Evolutionary conservation across 2,329 filamentous ascomycete species (phyloP).

Genomic region (Diplodia corticola): DNA sequence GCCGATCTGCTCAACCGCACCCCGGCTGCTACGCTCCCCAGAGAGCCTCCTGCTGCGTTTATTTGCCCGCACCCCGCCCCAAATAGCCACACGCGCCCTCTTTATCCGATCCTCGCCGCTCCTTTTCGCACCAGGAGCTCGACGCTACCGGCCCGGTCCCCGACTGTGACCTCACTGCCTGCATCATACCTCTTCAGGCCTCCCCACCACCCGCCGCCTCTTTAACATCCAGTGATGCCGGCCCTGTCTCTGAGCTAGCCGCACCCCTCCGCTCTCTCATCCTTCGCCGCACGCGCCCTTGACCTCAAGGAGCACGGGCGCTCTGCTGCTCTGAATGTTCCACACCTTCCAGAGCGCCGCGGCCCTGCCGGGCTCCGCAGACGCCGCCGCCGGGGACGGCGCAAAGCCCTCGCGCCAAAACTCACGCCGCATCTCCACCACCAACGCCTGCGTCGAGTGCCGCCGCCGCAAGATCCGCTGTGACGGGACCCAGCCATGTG

Average conservation of each 20-base stretch:
- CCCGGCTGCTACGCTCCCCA: neutral
- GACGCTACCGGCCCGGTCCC: constrained; percentile 13
- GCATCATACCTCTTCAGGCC: constrained; percentile 3
- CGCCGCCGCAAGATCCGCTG: constrained; percentile 81
- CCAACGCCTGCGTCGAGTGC: constrained; percentile 72
- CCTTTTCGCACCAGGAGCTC: neutral
- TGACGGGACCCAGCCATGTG: constrained; percentile 78
- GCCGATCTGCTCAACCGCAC: constrained; percentile 4
- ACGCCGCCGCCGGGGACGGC: constrained; percentile 11
- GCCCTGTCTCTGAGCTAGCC: neutral
- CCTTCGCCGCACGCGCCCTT: neutral
- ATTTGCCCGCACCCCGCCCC: constrained; percentile 1
- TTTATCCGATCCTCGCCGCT: constrained; percentile 17
- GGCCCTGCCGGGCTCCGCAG: constrained; percentile 2
- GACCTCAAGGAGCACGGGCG: neutral
- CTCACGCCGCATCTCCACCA: constrained; percentile 49
- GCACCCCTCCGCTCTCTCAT: neutral
- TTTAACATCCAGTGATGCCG: constrained; percentile 9
- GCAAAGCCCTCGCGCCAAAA: constrained; percentile 39
- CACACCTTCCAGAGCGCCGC: constrained; percentile 45
- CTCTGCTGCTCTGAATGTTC: constrained; percentile 38
- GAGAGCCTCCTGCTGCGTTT: neutral
- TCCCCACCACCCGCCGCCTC: neutral
- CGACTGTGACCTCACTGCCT: constrained; percentile 14
- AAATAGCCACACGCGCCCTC: neutral